phyloP scores from a whole-genome alignment of 1,284 basidiomycete species.

The Trametes versicolor region DNA sequence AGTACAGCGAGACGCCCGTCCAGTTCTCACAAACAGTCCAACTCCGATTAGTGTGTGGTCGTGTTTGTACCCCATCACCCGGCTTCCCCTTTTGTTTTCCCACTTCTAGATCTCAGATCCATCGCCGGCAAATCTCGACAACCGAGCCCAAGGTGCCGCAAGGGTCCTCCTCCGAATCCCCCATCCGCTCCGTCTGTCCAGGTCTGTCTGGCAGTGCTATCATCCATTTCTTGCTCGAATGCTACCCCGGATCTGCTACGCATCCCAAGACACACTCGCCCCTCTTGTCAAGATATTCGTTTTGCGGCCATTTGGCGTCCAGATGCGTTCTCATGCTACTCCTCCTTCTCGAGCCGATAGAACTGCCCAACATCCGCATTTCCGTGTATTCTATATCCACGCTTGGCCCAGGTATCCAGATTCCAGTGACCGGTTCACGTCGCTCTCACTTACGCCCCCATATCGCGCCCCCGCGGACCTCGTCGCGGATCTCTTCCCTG shows the following conservation, averaged over 20 bases:
- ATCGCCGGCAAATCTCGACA: conserved; percentile 14
- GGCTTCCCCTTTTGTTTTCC: conserved; percentile 24
- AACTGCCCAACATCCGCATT: conserved; percentile 14
- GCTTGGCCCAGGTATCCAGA: not conserved
- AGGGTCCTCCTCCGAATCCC: not conserved
- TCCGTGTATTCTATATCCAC: not conserved
- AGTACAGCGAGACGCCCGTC: conserved; percentile 26
- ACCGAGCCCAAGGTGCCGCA: not conserved
- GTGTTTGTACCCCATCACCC: conserved; percentile 32
- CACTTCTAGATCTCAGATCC: conserved; percentile 26
- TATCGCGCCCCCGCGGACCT: not conserved
- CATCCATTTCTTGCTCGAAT: not conserved
- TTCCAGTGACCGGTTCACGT: not conserved
- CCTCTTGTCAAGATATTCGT: too few relatives aligned
- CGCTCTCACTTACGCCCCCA: not conserved
- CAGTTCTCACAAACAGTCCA: conserved; percentile 32
- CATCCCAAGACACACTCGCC: too few relatives aligned
- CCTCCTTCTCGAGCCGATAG: too few relatives aligned
- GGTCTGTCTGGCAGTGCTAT: not conserved
- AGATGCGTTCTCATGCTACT: too few relatives aligned
- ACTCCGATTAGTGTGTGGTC: conserved; percentile 34
- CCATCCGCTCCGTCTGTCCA: not conserved
- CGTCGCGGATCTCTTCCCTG: conserved; percentile 1
- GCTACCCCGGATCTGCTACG: not conserved
- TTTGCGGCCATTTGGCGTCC: too few relatives aligned